Evolutionary conservation across 345 rosid genomes (phyloP), one percentile per base, ranked within the genome.

Genomic region (Streptanthus diversifolius): DNA sequence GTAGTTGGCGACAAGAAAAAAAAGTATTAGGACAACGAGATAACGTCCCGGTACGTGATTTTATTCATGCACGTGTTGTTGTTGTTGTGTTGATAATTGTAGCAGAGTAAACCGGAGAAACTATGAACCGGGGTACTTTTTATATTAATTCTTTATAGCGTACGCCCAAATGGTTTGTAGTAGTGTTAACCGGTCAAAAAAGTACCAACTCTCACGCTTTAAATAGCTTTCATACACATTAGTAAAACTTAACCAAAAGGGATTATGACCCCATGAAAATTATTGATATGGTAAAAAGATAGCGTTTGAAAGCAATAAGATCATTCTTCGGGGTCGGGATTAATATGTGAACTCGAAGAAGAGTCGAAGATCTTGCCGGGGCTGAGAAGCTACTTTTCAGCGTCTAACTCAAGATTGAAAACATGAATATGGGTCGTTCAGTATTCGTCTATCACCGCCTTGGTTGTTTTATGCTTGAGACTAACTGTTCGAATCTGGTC

Each of bases 31-130:
- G 5, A 41, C 41, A 36, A 25, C 66, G 52, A 74, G 27, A 74
- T 74, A 25, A 68, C 63, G 74, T 68, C 74, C 40, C 33, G 70
- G 57, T 75, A 61, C 79, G 15, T 68, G 18, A 17, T 60, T 41
- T 51, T 22, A 40, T 75, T 36, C 4, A 61, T 15, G 39, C 74
- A 75, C 70, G 68, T 60, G 72, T 39, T 57, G 67, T 66, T 22
- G 55, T 74, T n/a, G n/a, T 66, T 1, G 27, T 48, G 9, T 66
- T 57, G 60, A 48, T 57, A 12, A 18, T 9, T 48, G 21, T 56
- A 3, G 68, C 25, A 66, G 78, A 58, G 68, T 66, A 58, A 74
- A 66, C 78, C 73, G 51, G 68, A 37, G 17, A 57, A 13, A 8
- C 55, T 35, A 24, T 54, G 11, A 63, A 54, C 64, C 70, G 70